Conservation (phyloP, 2,329 filamentous ascomycete species). For the Aspergillus glaucus region DNA sequence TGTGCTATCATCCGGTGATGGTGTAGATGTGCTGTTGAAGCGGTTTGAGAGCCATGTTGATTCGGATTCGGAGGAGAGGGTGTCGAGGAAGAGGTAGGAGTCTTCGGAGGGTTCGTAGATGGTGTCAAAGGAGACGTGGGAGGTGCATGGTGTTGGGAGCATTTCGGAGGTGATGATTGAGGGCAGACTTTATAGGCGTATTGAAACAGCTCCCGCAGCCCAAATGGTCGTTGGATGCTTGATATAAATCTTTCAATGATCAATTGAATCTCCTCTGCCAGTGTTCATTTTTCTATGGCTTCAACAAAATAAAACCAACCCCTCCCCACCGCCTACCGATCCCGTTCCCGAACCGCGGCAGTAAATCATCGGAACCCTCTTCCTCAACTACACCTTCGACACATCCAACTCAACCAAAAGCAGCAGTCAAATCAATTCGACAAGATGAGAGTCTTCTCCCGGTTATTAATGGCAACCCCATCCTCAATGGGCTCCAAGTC, state of each 20-base stretch:
- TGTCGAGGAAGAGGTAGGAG: conserved; percentile 89
- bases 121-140: conserved; percentile 79
- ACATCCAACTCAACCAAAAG: background rate
- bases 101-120: conserved; percentile 96
- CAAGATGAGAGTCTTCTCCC: conserved; percentile 31
- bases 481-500: conserved; percentile 34
- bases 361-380: background rate
- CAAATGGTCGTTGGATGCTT: too few relatives aligned
- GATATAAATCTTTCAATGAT: too few relatives aligned
- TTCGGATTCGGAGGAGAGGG: conserved; percentile 67
- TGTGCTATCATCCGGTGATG: conserved; percentile 2
- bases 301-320: conserved; percentile 1
- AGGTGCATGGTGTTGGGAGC: conserved; percentile 90
- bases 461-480: conserved; percentile 37
- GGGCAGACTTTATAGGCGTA: background rate
- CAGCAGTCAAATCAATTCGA: background rate
- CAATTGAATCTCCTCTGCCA: too few relatives aligned
- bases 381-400: background rate
- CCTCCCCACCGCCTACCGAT: conserved; percentile 17
- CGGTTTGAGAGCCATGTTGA: conserved; percentile 59
- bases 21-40: conserved; percentile 42
- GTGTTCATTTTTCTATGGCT: too few relatives aligned
- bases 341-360: conserved; percentile 7
- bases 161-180: conserved; percentile 41
- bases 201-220: background rate